Conservation (phyloP, 116 monocot species). For the Posidonia oceanica region DNA sequence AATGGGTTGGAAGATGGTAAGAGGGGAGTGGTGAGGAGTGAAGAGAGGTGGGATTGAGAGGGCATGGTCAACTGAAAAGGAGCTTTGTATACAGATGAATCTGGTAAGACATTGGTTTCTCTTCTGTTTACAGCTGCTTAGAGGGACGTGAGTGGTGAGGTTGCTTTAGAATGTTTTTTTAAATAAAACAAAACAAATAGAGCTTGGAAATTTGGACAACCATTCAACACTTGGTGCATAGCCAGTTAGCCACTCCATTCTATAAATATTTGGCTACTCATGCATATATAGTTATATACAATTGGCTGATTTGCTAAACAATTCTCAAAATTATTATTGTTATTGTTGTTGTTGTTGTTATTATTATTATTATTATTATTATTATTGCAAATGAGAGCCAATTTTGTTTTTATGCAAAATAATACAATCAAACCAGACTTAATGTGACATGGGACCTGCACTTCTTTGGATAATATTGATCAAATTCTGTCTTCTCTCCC, state of each 20-base stretch:
- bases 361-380: no score
- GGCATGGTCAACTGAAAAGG: conserved; percentile 3
- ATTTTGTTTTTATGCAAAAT: no score
- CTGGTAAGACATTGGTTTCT: not conserved
- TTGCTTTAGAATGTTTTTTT: not conserved
- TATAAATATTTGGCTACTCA: not conserved
- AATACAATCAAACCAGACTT: no score
- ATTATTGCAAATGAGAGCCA: no score
- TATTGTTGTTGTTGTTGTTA: no score
- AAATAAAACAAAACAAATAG: no score
- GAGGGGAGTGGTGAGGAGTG: not conserved
- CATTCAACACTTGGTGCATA: not conserved
- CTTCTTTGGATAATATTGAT: no score
- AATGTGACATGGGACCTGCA: no score
- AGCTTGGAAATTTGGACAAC: not conserved
- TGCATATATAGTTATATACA: not conserved
- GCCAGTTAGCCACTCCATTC: not conserved
- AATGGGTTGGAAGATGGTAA: not conserved
- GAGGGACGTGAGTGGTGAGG: not conserved
- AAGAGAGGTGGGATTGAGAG: not conserved
- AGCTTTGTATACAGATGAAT: not conserved
- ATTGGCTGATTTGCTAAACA: no score
- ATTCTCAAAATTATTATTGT: no score
- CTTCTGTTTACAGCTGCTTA: conserved; percentile 3
- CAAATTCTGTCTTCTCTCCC: no score